A percentile compares a stretch with the other conserved stretches of the same genome.
phyloP scores from a whole-genome alignment of 2,329 filamentous ascomycete species.

The Phaeomoniella chlamydospora region DNA sequence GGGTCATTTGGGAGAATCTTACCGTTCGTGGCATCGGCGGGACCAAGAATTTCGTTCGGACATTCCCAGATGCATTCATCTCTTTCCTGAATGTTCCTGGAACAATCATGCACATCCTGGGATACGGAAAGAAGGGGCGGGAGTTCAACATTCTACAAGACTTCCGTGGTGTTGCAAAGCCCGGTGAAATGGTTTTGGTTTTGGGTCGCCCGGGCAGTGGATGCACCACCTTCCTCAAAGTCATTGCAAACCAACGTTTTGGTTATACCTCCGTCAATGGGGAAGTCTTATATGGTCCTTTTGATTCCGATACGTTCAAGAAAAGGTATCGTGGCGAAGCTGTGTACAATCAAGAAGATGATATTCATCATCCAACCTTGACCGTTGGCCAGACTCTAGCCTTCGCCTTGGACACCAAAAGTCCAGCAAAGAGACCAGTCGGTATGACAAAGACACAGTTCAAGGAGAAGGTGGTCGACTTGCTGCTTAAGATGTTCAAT shows the following conservation, averaged over 20 bases:
- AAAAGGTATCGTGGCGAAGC: slow-evolving; percentile 66
- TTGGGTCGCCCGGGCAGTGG: slow-evolving; percentile 63
- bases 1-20: slow-evolving; percentile 62
- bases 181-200: slow-evolving; percentile 81
- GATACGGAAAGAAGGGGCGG: slow-evolving; percentile 50
- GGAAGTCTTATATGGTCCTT: slow-evolving; percentile 64
- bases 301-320: slow-evolving; percentile 53
- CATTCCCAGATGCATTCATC: slow-evolving; percentile 64
- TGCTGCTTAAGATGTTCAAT: slow-evolving; percentile 82
- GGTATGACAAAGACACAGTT: slow-evolving; percentile 61
- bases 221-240: slow-evolving; percentile 55
- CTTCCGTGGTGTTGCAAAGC: slow-evolving; percentile 53
- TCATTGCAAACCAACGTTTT: slow-evolving; percentile 51
- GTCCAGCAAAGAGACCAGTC: slow-evolving; percentile 62
- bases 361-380: slow-evolving; percentile 70
- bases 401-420: slow-evolving; percentile 75
- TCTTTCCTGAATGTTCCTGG: slow-evolving; percentile 62
- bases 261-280: slow-evolving; percentile 50
- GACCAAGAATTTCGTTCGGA: slow-evolving; percentile 55
- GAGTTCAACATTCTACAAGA: slow-evolving; percentile 61
- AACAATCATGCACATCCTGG: slow-evolving; percentile 49
- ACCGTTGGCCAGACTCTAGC: slow-evolving; percentile 77
- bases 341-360: slow-evolving; percentile 76
- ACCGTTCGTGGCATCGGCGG: slow-evolving; percentile 65
- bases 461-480: slow-evolving; percentile 59